Percentiles rank a stretch among this genome's conserved stretches.
Evolutionary conservation across 75 land plant genomes (phyloP).

Genomic region (Sequoiadendron giganteum): DNA sequence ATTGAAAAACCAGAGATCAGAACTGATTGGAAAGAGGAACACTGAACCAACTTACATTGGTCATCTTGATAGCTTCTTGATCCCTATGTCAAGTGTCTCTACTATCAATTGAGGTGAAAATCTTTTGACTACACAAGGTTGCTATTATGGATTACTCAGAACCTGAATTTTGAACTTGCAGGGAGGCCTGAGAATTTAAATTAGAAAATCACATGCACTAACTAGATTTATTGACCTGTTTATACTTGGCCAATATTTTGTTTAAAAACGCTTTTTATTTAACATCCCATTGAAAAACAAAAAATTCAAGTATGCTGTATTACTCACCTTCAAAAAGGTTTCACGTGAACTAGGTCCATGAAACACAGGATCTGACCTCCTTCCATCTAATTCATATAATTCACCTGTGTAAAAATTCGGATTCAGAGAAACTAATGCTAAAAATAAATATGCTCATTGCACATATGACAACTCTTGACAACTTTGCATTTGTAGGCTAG

Average conservation of each 20-base stretch:
- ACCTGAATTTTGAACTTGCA: neutral
- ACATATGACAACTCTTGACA: neutral
- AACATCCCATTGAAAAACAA: neutral
- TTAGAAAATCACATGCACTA: neutral
- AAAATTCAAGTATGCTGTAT: neutral
- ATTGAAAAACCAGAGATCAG: neutral
- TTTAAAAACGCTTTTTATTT: neutral
- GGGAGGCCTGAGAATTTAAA: no score
- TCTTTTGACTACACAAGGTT: neutral
- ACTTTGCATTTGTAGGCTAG: neutral
- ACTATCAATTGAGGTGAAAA: neutral
- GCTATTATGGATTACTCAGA: neutral
- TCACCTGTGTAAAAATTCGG: conserved; percentile 40
- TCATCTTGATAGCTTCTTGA: neutral
- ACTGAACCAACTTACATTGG: neutral
- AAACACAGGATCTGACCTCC: conserved; percentile 62
- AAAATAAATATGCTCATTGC: neutral
- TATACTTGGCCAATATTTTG: no score
- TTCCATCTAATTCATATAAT: conserved; percentile 94
- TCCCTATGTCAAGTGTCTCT: neutral
- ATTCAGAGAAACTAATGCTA: neutral
- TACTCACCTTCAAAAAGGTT: conserved; percentile 65
- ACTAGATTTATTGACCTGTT: neutral
- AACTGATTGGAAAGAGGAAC: neutral
- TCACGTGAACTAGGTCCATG: conserved; percentile 80